Percentiles rank a stretch among this genome's conserved stretches.
Evolutionary conservation across 331 rosid genomes (phyloP).

Genomic region (Prunus yedoensis): DNA sequence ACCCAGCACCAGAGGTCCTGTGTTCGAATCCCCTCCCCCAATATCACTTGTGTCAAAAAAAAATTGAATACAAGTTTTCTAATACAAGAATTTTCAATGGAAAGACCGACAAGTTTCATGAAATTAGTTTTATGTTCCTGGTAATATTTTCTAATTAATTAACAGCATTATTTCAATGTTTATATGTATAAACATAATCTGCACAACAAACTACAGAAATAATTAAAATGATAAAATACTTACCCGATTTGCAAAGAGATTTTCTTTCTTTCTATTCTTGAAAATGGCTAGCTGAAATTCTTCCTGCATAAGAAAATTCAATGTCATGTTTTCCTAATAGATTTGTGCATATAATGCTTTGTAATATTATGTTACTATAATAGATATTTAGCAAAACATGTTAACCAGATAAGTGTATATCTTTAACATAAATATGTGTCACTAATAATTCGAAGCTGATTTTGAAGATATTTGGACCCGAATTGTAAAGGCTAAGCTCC

Average conservation of each 20-base stretch:
- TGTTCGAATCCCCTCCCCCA: no score
- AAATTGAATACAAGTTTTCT: background rate
- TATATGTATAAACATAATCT: background rate
- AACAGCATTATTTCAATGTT: background rate
- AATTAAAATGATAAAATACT: constrained; percentile 3
- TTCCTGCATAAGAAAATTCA: constrained; percentile 56
- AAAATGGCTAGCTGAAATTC: constrained; percentile 92
- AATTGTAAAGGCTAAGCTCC: background rate
- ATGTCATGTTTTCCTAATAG: background rate
- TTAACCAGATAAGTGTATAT: background rate
- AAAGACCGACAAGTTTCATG: background rate
- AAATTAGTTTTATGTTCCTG: background rate
- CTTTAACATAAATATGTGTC: background rate
- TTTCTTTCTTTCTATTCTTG: constrained; percentile 65
- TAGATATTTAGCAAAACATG: background rate
- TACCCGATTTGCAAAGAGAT: constrained; percentile 90
- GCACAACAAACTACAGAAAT: background rate
- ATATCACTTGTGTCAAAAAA: no score
- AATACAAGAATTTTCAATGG: background rate
- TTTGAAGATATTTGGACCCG: background rate
- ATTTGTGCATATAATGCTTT: constrained; percentile 6
- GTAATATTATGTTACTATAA: background rate
- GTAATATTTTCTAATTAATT: background rate
- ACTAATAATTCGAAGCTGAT: background rate
- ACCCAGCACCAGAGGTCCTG: background rate